Evolutionary conservation across 2,329 filamentous ascomycete species (phyloP).

Genomic region (Metarhizium robertsii): DNA sequence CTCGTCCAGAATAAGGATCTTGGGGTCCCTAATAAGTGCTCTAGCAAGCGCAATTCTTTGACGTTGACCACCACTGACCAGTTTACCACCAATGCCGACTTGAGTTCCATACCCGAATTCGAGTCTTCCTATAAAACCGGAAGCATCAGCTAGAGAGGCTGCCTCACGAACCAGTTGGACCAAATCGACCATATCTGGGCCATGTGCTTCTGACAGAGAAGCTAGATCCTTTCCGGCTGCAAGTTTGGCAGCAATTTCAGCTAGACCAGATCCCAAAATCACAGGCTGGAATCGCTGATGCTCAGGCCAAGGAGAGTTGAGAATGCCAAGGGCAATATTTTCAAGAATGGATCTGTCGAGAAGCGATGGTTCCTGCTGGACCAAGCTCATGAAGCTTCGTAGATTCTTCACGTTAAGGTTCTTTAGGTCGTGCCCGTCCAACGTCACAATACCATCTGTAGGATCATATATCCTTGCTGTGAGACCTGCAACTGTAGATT

Average conservation of each 20-base stretch:
- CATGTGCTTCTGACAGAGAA: conserved; percentile 17
- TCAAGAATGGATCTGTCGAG: conserved; percentile 49
- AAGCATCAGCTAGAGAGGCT: conserved; percentile 49
- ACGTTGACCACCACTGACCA: conserved; percentile 51
- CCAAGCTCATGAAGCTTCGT: conserved; percentile 45
- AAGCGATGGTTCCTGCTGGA: conserved; percentile 53
- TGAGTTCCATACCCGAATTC: conserved; percentile 44
- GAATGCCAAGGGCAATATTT: conserved; percentile 36
- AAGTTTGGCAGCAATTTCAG: conserved; percentile 31
- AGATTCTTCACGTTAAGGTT: conserved; percentile 48
- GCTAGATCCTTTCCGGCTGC: neutral
- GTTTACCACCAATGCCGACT: conserved; percentile 43
- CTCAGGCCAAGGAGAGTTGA: conserved; percentile 30
- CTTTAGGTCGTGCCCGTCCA: conserved; percentile 34
- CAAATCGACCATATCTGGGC: conserved; percentile 27
- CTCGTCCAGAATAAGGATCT: conserved; percentile 51
- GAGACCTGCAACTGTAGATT: conserved; percentile 58
- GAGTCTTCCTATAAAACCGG: conserved; percentile 16
- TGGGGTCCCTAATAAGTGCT: conserved; percentile 46
- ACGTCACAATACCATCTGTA: conserved; percentile 25
- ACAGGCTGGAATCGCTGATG: conserved; percentile 34
- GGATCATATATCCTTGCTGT: conserved; percentile 58
- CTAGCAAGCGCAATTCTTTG: conserved; percentile 51
- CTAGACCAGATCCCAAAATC: conserved; percentile 28
- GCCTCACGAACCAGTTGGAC: conserved; percentile 35